A percentile compares a stretch with the other conserved stretches of the same genome.
These are phyloP conservation scores for Cairneyella variabilis DNA, from an alignment of 495 filamentous ascomycete species.

Conservation along the genomic window DNA sequence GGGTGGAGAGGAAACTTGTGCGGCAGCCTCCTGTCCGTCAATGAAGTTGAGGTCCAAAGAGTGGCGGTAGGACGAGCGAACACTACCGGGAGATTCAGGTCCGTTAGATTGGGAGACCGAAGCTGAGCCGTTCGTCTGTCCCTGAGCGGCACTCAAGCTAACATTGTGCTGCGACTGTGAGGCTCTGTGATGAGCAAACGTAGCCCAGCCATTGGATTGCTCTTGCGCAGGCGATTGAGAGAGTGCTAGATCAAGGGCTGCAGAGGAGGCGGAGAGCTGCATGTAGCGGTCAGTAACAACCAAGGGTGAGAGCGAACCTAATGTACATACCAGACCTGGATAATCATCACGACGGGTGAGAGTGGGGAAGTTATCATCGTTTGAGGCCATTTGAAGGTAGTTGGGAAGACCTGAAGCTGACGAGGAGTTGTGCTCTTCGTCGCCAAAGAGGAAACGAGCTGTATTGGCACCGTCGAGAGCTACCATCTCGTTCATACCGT, in stretches of 20 bases:
- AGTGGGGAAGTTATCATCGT: conserved; percentile 75
- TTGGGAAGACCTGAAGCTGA: conserved; percentile 59
- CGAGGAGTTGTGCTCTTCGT: conserved; percentile 59
- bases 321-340: conserved; percentile 19
- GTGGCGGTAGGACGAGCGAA: conserved; percentile 49
- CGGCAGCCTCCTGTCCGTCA: conserved; percentile 28
- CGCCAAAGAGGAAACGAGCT: conserved; percentile 76
- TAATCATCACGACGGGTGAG: conserved; percentile 23
- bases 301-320: conserved; percentile 13
- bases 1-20: conserved; percentile 34
- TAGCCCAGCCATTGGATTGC: conserved; percentile 60
- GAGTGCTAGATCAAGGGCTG: conserved; percentile 75
- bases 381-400: conserved; percentile 67
- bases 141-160: conserved; percentile 52
- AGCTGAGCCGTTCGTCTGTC: conserved; percentile 19
- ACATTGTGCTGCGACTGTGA: conserved; percentile 68
- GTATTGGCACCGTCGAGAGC: conserved; percentile 72
- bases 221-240: conserved; percentile 63
- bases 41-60: conserved; percentile 50
- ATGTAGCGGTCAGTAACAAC: conserved; percentile 25
- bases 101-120: conserved; percentile 15
- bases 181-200: conserved; percentile 65
- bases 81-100: conserved; percentile 34
- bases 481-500: conserved; percentile 48
- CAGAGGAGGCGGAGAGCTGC: conserved; percentile 76